phyloP scores from a whole-genome alignment of 2,329 filamentous ascomycete genomes.

The Botrytis deweyae region DNA sequence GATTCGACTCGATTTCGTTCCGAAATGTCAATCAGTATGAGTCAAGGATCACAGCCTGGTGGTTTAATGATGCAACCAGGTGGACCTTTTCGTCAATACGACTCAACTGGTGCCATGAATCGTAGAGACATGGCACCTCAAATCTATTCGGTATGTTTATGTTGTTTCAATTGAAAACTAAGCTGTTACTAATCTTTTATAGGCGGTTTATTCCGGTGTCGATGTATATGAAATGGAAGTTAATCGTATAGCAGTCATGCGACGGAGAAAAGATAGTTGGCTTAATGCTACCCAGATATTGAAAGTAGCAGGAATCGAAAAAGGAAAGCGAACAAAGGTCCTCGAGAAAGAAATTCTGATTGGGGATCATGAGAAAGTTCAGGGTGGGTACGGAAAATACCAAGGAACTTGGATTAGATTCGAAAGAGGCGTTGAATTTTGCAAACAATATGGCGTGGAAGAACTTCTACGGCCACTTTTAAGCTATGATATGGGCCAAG shows the following conservation, averaged over 20 bases:
- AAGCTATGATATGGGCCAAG: slow-evolving; percentile 77
- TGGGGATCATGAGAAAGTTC: slow-evolving; percentile 96
- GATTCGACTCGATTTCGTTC: slow-evolving; percentile 28
- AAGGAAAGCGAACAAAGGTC: slow-evolving; percentile 96
- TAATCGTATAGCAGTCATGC: slow-evolving; percentile 91
- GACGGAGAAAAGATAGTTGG: slow-evolving; percentile 90
- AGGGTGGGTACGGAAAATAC: slow-evolving; percentile 97
- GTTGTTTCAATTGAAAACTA: slow-evolving; percentile 18
- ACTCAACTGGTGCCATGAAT: slow-evolving; percentile 31
- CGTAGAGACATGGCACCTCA: slow-evolving; percentile 44
- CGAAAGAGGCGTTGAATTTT: slow-evolving; percentile 87
- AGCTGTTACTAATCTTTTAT: slow-evolving; percentile 16
- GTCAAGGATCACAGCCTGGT: slow-evolving; percentile 38
- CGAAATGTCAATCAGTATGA: slow-evolving; percentile 40
- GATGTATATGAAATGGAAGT: slow-evolving; percentile 99
- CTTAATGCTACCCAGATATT: slow-evolving; percentile 97
- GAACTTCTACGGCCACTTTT: slow-evolving; percentile 72
- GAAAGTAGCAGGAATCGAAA: slow-evolving; percentile 95
- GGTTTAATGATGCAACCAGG: slow-evolving; percentile 39
- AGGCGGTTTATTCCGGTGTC: slow-evolving; percentile 92
- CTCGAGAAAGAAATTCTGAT: slow-evolving; percentile 96
- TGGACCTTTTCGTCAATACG: slow-evolving; percentile 37
- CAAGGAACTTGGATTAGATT: slow-evolving; percentile 99
- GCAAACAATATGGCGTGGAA: slow-evolving; percentile 75
- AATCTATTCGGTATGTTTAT: slow-evolving; percentile 59